phyloP scores from a whole-genome alignment of 2,329 filamentous ascomycete species.

The Phaeosphaeriaceae sp. region DNA sequence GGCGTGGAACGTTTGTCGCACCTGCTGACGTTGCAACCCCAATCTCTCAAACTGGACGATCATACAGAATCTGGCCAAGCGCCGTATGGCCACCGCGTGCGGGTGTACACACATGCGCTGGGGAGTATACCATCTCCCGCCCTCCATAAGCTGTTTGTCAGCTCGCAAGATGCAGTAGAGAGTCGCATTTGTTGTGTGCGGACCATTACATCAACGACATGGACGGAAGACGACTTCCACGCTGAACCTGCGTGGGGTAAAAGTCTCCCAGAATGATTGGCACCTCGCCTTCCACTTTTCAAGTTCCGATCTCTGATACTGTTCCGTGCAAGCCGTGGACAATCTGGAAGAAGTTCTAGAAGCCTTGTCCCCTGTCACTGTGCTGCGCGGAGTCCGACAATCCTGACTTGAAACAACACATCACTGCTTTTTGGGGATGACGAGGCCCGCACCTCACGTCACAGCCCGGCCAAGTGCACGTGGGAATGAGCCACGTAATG shows the following conservation, averaged over 20 bases:
- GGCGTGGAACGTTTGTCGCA: too few relatives aligned
- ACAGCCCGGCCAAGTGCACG: conserved; percentile 14
- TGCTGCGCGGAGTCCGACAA: conserved; percentile 12
- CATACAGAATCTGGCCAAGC: too few relatives aligned
- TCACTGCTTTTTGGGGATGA: conserved; percentile 1
- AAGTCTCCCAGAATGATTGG: not conserved
- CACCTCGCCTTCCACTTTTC: not conserved
- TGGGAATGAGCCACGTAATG: conserved; percentile 28
- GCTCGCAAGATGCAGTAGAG: not conserved
- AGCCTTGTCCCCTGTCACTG: conserved; percentile 5
- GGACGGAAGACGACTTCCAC: not conserved
- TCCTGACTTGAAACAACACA: conserved; percentile 6
- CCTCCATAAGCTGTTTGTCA: not conserved
- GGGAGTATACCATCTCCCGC: not conserved
- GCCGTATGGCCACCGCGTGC: too few relatives aligned
- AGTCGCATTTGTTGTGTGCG: not conserved
- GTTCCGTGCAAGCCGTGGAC: not conserved
- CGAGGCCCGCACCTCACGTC: conserved; percentile 16
- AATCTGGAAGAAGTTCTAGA: conserved; percentile 12
- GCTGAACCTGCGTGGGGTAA: not conserved
- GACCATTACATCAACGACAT: not conserved
- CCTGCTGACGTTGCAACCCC: too few relatives aligned
- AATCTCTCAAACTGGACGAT: too few relatives aligned
- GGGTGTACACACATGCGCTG: too few relatives aligned
- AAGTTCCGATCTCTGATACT: not conserved